Conservation (phyloP, 2,329 filamentous ascomycete genomes). For the Exserohilum turcica region DNA sequence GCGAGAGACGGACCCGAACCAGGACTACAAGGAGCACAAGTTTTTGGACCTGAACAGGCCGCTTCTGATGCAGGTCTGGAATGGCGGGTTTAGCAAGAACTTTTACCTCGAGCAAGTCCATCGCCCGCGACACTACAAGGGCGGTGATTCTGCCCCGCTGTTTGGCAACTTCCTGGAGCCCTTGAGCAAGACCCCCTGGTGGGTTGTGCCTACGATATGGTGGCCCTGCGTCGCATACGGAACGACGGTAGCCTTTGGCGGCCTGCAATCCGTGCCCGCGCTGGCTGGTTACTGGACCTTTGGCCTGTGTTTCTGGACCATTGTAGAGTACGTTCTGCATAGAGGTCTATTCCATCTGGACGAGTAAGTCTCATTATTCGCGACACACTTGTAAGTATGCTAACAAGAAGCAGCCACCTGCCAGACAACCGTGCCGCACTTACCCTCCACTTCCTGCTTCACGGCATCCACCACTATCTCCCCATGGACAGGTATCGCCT, state of each 20-base stretch:
- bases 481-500: constrained; percentile 99
- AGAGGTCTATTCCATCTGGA: constrained; percentile 94
- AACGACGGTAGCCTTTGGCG: constrained; percentile 64
- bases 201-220: constrained; percentile 83
- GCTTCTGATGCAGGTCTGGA: constrained; percentile 86
- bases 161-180: constrained; percentile 99
- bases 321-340: constrained; percentile 88
- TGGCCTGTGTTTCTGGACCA: constrained; percentile 81
- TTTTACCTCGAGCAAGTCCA: constrained; percentile 98
- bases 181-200: constrained; percentile 95
- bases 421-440: constrained; percentile 89
- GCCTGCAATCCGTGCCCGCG: constrained; percentile 55
- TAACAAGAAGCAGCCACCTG: constrained; percentile 65
- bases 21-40: constrained; percentile 88
- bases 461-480: constrained; percentile 96
- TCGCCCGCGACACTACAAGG: constrained; percentile 92
- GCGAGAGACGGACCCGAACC: constrained; percentile 76
- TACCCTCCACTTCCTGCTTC: constrained; percentile 88
- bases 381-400: background rate
- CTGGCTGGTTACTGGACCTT: constrained; percentile 67
- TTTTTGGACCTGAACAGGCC: constrained; percentile 89
- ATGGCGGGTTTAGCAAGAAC: constrained; percentile 85
- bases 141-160: constrained; percentile 86
- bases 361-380: constrained; percentile 63
- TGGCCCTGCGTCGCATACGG: constrained; percentile 79